phyloP scores from a whole-genome alignment of 1,284 basidiomycete genomes.

The Cutaneotrichosporon spelunceum region DNA sequence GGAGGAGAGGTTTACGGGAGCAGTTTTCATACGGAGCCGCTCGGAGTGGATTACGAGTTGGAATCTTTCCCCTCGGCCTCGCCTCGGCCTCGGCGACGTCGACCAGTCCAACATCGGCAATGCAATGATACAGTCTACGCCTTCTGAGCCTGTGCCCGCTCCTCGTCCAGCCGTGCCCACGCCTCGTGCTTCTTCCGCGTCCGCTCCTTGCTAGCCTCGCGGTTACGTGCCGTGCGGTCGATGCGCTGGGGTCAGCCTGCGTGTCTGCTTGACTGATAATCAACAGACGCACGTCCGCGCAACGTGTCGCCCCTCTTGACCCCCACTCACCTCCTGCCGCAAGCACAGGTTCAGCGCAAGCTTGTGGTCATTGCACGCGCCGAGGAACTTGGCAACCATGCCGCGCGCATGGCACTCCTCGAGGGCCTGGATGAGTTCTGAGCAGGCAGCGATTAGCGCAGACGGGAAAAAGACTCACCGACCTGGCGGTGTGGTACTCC shows the following conservation, averaged over 20 bases:
- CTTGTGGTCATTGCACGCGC: slow-evolving; percentile 67
- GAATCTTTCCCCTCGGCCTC: too few relatives aligned
- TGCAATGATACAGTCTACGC: not conserved
- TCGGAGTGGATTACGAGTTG: too few relatives aligned
- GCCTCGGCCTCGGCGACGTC: too few relatives aligned
- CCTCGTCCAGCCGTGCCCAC: slow-evolving; percentile 40
- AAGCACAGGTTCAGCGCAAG: slow-evolving; percentile 69
- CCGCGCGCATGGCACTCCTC: slow-evolving; percentile 45
- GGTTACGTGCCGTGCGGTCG: slow-evolving; percentile 65
- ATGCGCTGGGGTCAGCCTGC: slow-evolving; percentile 57
- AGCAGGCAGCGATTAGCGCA: slow-evolving; percentile 32
- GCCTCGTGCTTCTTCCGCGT: slow-evolving; percentile 46
- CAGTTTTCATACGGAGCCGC: too few relatives aligned
- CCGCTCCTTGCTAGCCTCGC: slow-evolving; percentile 63
- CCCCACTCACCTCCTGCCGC: slow-evolving; percentile 68
- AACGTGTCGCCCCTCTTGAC: not conserved
- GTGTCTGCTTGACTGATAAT: not conserved
- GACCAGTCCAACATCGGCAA: too few relatives aligned
- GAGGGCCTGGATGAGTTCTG: slow-evolving; percentile 46
- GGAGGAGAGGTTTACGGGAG: too few relatives aligned
- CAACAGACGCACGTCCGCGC: too few relatives aligned
- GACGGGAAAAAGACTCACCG: slow-evolving; percentile 28
- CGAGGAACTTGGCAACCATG: slow-evolving; percentile 31
- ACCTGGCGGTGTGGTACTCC: slow-evolving; percentile 43
- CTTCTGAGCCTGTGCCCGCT: slow-evolving; percentile 13